Conservation (phyloP, 2,329 filamentous ascomycete genomes). For the Colletotrichum horii region DNA sequence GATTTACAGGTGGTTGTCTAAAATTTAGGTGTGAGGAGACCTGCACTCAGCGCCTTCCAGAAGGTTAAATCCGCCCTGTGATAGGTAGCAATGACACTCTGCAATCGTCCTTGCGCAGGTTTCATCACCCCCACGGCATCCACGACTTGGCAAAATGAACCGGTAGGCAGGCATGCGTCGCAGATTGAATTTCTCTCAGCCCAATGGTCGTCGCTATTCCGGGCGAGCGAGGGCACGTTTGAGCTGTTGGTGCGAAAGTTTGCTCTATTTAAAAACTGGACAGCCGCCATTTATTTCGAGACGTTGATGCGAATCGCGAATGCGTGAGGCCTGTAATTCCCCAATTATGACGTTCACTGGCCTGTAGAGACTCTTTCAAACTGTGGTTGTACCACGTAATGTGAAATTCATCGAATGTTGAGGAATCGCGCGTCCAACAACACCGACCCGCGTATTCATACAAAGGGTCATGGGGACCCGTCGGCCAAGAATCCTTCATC, state of each 20-base stretch:
- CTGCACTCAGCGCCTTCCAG: neutral
- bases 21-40: neutral
- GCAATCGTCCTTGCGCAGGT: neutral
- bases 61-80: conserved; percentile 19
- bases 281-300: neutral
- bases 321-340: neutral
- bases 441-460: neutral
- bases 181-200: neutral
- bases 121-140: neutral
- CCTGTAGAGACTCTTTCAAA: neutral
- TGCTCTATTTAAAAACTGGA: neutral
- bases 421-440: neutral
- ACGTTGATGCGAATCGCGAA: neutral
- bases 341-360: neutral
- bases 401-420: neutral
- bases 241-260: neutral
- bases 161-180: neutral
- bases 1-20: neutral
- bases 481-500: neutral
- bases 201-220: neutral
- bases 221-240: neutral
- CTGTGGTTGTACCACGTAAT: neutral
- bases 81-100: neutral
- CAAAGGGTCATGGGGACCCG: neutral
- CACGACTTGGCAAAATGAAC: conserved; percentile 3